Conservation (phyloP, 345 rosid genomes). For the Acer yangbiense region DNA sequence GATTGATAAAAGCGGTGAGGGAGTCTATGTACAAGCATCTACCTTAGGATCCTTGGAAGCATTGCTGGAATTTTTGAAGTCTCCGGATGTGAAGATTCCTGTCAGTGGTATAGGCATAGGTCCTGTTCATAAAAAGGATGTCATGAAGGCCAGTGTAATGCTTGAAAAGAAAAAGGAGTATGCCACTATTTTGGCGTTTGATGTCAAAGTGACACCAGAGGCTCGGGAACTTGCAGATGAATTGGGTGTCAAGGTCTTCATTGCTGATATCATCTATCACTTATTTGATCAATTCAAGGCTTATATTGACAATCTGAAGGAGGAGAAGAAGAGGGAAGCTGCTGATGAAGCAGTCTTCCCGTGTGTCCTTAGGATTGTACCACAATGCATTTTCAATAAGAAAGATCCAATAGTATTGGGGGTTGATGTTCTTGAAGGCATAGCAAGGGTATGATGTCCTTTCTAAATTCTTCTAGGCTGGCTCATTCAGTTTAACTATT, state of each 20-base stretch:
- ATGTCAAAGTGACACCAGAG: conserved; percentile 89
- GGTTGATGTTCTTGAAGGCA: conserved; percentile 81
- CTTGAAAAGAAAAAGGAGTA: conserved; percentile 91
- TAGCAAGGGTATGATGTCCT: conserved; percentile 55
- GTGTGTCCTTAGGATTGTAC: conserved; percentile 76
- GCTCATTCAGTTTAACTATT: too few relatives aligned
- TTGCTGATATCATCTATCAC: conserved; percentile 96
- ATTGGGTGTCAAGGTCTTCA: conserved; percentile 87
- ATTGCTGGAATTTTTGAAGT: conserved; percentile 82
- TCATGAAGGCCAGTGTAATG: conserved; percentile 95
- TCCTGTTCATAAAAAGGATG: conserved; percentile 90
- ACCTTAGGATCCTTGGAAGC: conserved; percentile 97
- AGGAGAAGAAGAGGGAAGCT: conserved; percentile 90
- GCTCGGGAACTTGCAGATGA: conserved; percentile 90
- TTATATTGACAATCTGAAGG: conserved; percentile 76
- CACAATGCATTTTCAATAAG: conserved; percentile 79
- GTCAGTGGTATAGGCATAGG: conserved; percentile 93
- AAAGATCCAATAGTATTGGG: conserved; percentile 92
- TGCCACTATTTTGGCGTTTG: conserved; percentile 94
- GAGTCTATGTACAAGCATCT: conserved; percentile 94
- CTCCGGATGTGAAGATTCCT: conserved; percentile 85
- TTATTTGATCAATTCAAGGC: conserved; percentile 88
- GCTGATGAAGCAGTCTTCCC: conserved; percentile 97
- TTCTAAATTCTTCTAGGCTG: background rate
- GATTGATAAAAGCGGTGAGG: conserved; percentile 87